Evolutionary conservation across 352 stramenopile species (phyloP).

Genomic region (Globisporangium recalcitrans): DNA sequence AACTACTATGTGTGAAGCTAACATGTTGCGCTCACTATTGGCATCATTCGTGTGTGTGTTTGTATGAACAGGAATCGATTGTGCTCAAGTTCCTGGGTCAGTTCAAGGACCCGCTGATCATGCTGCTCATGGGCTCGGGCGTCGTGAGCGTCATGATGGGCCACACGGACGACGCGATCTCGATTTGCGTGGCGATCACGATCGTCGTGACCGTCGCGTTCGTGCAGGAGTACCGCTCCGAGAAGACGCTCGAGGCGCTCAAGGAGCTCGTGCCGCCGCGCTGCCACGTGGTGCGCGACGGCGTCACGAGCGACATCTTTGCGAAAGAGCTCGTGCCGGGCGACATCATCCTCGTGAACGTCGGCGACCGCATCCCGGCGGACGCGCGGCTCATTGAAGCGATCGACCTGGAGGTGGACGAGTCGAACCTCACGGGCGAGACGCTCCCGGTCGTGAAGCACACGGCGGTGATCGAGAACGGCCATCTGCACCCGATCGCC

Average conservation of each 20-base stretch:
- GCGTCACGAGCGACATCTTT: conserved; percentile 51
- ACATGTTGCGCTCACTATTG: not conserved
- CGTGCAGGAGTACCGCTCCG: conserved; percentile 84
- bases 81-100: conserved; percentile 89
- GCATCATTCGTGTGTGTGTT: not conserved
- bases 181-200: conserved; percentile 92
- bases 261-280: conserved; percentile 77
- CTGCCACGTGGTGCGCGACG: conserved; percentile 60
- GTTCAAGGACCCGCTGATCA: conserved; percentile 96
- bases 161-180: conserved; percentile 94
- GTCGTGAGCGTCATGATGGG: conserved; percentile 89
- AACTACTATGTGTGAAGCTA: too few species aligned
- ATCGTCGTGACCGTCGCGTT: conserved; percentile 97
- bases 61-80: conserved; percentile 58
- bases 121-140: conserved; percentile 93
- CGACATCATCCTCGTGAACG: conserved; percentile 85
- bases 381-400: conserved; percentile 91
- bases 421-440: conserved; percentile 94
- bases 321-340: conserved; percentile 79
- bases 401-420: conserved; percentile 86
- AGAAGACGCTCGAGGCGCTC: conserved; percentile 83
- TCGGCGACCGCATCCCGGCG: conserved; percentile 90
- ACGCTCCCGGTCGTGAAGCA: conserved; percentile 80
- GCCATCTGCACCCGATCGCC: conserved; percentile 62
- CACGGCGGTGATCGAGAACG: conserved; percentile 53